These are phyloP conservation scores for Lactarius hengduanensis DNA, from an alignment of 768 basidiomycete genomes.

Conservation along the genomic window DNA sequence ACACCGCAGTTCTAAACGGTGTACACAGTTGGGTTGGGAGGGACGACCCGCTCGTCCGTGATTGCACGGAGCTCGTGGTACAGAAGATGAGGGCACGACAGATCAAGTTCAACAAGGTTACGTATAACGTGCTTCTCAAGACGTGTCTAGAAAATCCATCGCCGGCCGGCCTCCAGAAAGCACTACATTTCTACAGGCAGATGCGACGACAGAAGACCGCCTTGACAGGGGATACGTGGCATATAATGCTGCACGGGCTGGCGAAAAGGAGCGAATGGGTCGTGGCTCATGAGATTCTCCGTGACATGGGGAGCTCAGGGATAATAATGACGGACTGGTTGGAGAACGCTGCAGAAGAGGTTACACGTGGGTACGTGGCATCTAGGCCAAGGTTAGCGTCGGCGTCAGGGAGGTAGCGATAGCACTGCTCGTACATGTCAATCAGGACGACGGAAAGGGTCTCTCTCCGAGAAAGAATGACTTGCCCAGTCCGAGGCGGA, in stretches of 20 bases:
- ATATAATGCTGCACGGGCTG: slow-evolving; percentile 68
- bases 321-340: slow-evolving; percentile 45
- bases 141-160: slow-evolving; percentile 56
- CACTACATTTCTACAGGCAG: slow-evolving; percentile 57
- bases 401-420: background rate
- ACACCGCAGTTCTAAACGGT: slow-evolving; percentile 74
- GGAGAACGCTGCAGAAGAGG: slow-evolving; percentile 33
- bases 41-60: slow-evolving; percentile 43
- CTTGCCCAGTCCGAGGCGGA: slow-evolving; percentile 58
- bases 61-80: slow-evolving; percentile 51
- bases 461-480: slow-evolving; percentile 58
- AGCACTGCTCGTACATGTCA: slow-evolving; percentile 8
- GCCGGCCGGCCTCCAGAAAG: slow-evolving; percentile 51
- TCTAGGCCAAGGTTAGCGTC: slow-evolving; percentile 17
- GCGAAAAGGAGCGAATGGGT: slow-evolving; percentile 55
- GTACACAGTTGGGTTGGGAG: slow-evolving; percentile 62
- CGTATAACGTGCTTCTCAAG: slow-evolving; percentile 77
- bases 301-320: slow-evolving; percentile 60
- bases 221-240: slow-evolving; percentile 69
- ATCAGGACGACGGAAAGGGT: slow-evolving; percentile 18
- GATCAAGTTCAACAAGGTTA: slow-evolving; percentile 56
- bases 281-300: slow-evolving; percentile 57
- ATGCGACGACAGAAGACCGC: slow-evolving; percentile 52
- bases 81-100: slow-evolving; percentile 56
- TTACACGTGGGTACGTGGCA: slow-evolving; percentile 17